Conservation (phyloP, 179 eudicot genomes). For the Silene vulgaris region DNA sequence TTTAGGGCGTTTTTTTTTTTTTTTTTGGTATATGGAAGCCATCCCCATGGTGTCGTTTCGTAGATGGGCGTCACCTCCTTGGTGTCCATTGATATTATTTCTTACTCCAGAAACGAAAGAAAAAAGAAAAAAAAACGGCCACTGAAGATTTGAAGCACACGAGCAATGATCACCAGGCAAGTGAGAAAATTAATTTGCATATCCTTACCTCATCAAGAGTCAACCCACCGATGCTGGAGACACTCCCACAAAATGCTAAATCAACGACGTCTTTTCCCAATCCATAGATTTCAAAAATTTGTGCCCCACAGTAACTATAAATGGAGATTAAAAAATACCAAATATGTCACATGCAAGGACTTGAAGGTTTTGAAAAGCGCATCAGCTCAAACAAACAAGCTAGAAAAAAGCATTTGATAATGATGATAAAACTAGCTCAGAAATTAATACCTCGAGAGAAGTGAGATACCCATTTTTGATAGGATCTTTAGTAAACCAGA, state of each 20-base stretch:
- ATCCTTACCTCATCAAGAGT: slow-evolving; percentile 86
- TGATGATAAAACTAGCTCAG: neutral
- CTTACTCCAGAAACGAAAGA: neutral
- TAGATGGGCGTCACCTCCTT: neutral
- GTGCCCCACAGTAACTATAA: slow-evolving; percentile 95
- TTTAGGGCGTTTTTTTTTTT: neutral
- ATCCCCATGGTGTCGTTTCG: neutral
- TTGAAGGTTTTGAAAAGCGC: slow-evolving; percentile 5
- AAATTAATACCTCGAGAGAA: slow-evolving; percentile 80
- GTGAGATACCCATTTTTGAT: slow-evolving; percentile 97
- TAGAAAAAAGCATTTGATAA: slow-evolving; percentile 12
- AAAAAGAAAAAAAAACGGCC: neutral
- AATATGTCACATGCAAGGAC: neutral
- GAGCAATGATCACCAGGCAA: neutral
- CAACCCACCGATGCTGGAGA: slow-evolving; percentile 83
- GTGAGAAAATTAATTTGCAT: slow-evolving; percentile 1
- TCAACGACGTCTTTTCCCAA: slow-evolving; percentile 86
- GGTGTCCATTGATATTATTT: neutral
- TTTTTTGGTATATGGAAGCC: neutral
- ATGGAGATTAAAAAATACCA: slow-evolving; percentile 15
- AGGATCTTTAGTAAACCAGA: slow-evolving; percentile 89
- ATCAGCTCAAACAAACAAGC: slow-evolving; percentile 16
- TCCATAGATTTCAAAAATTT: slow-evolving; percentile 96
- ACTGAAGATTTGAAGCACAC: neutral
- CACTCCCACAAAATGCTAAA: slow-evolving; percentile 84